Conservation (phyloP, 768 basidiomycete species). For the Pulveroboletus ravenelii region DNA sequence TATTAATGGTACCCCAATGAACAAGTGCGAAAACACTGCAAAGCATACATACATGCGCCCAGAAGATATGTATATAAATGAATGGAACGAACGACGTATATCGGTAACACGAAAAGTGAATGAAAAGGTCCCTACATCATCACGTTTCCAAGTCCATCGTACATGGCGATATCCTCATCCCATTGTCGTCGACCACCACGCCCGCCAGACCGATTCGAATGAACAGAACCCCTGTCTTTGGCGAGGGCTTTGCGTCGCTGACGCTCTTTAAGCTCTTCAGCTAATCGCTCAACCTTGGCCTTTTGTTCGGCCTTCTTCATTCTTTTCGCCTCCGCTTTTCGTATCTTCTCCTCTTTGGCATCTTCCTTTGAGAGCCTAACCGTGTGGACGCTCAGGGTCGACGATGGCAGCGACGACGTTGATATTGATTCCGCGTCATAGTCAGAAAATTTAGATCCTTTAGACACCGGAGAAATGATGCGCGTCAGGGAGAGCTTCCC, state of each 20-base stretch:
- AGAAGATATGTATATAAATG: constrained; percentile 15
- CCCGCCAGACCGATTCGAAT: constrained; percentile 22
- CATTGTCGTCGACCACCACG: constrained; percentile 17
- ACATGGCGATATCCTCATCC: constrained; percentile 30
- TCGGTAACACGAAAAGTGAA: constrained; percentile 13
- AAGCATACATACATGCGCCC: constrained; percentile 12
- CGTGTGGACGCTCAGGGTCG: constrained; percentile 11
- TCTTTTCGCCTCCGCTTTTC: constrained; percentile 41
- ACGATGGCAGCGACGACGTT: constrained; percentile 14
- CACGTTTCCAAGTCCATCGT: constrained; percentile 25
- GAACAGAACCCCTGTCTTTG: constrained; percentile 29
- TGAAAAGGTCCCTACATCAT: constrained; percentile 14
- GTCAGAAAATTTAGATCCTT: constrained; percentile 7
- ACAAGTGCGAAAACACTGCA: constrained; percentile 7
- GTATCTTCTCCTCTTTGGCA: constrained; percentile 38
- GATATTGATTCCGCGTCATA: not conserved
- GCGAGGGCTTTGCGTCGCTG: constrained; percentile 29
- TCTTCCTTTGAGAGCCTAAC: constrained; percentile 19
- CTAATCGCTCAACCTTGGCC: constrained; percentile 39
- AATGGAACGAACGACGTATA: constrained; percentile 13
- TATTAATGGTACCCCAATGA: constrained; percentile 21
- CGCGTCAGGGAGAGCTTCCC: constrained; percentile 24
- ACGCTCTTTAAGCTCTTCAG: constrained; percentile 41
- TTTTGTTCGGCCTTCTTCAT: constrained; percentile 40
- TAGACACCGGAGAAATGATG: constrained; percentile 24